Percentiles rank a stretch among this genome's conserved stretches.
These are phyloP conservation scores for Solanum sitiens DNA, from an alignment of 257 asterid species.

Conservation along the genomic window DNA sequence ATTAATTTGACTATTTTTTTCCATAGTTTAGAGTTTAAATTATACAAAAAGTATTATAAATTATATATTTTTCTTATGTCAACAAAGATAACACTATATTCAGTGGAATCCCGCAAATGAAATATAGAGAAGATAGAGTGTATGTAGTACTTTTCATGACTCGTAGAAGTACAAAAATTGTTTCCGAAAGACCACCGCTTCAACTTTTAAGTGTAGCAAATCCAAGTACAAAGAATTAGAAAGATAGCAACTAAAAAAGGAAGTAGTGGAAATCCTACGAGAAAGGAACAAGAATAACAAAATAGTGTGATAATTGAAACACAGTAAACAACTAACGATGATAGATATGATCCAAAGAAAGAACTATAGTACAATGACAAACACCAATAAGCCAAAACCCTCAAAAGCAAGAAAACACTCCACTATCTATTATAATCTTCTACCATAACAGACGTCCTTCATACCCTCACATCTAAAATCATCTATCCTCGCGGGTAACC, in stretches of 20 bases:
- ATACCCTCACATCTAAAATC: too few relatives aligned
- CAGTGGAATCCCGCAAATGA: too few relatives aligned
- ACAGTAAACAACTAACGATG: neutral
- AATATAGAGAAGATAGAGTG: neutral
- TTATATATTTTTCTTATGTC: neutral
- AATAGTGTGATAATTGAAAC: too few relatives aligned
- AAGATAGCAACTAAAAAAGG: neutral
- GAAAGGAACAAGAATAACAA: too few relatives aligned
- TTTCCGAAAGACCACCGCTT: too few relatives aligned
- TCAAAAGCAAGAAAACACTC: neutral
- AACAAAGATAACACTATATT: neutral
- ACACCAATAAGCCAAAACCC: neutral
- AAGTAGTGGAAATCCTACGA: neutral
- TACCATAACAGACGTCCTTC: neutral
- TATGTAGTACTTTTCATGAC: too few relatives aligned
- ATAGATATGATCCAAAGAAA: too few relatives aligned
- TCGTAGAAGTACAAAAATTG: neutral
- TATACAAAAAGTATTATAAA: neutral
- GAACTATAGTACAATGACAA: neutral
- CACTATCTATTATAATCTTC: too few relatives aligned
- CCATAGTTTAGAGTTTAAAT: neutral
- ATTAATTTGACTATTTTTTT: neutral
- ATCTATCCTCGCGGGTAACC: too few relatives aligned
- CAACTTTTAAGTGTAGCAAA: too few relatives aligned
- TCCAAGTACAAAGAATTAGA: neutral